Percentiles rank a stretch among this genome's conserved stretches.
These are phyloP conservation scores for Endocalyx cinctus DNA, from an alignment of 2,329 filamentous ascomycete genomes.

Conservation along the genomic window DNA sequence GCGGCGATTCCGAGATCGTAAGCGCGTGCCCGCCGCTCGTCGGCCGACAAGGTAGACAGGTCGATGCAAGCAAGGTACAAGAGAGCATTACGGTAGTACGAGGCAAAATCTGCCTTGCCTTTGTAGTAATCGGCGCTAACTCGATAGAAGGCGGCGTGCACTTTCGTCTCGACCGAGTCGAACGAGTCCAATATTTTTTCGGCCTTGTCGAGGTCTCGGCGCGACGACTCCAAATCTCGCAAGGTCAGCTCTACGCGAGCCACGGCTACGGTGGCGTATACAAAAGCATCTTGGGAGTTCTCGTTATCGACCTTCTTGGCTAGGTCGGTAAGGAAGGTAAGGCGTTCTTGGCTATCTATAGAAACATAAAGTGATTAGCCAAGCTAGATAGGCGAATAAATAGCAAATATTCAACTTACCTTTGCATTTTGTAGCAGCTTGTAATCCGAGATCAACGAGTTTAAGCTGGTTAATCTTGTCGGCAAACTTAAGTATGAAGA, in stretches of 20 bases:
- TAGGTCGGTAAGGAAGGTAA: constrained; percentile 78
- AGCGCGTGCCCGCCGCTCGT: constrained; percentile 76
- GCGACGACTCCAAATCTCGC: constrained; percentile 73
- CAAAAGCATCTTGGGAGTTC: constrained; percentile 89
- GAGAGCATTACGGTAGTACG: constrained; percentile 95
- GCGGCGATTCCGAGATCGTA: constrained; percentile 92
- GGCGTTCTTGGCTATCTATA: constrained; percentile 78
- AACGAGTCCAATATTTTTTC: constrained; percentile 87
- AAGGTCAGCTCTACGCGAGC: constrained; percentile 82
- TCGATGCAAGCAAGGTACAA: constrained; percentile 97
- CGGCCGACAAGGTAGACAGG: constrained; percentile 64
- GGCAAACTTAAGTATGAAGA: constrained; percentile 92
- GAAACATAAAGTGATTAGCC: too few relatives aligned
- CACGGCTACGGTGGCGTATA: constrained; percentile 88
- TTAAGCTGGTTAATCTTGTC: constrained; percentile 99
- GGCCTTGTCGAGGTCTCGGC: constrained; percentile 80
- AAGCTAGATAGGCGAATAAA: too few relatives aligned
- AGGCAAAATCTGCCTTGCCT: constrained; percentile 86
- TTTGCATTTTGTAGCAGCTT: constrained; percentile 78
- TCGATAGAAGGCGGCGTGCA: constrained; percentile 94
- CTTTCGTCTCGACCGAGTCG: constrained; percentile 90
- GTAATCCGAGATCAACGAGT: constrained; percentile 84
- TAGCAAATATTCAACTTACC: too few relatives aligned
- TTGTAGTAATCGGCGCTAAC: constrained; percentile 95
- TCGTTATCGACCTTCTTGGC: constrained; percentile 87